Conservation (phyloP, 345 rosid genomes). For the Pistacia integerrima region DNA sequence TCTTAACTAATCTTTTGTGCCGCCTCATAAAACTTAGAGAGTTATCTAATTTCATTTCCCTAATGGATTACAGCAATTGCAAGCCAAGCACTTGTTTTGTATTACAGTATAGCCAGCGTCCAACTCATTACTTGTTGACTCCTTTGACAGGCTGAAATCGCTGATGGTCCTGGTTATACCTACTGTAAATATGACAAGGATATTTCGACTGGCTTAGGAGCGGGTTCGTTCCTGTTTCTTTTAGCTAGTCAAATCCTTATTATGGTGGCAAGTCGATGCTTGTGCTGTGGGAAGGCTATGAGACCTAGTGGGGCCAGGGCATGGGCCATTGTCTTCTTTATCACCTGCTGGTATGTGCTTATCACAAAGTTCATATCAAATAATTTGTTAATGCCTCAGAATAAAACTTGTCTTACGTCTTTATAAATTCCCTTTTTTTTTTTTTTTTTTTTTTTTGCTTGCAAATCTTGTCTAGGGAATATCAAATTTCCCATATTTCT, state of each 20-base stretch:
- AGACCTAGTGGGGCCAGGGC: conserved; percentile 76
- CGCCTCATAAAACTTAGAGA: background rate
- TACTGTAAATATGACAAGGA: conserved; percentile 80
- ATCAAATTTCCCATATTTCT: background rate
- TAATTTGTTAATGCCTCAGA: background rate
- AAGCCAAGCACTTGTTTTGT: background rate
- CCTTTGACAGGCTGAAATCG: conserved; percentile 42
- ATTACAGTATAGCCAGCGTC: background rate
- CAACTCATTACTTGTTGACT: conserved; percentile 6
- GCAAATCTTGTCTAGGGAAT: background rate
- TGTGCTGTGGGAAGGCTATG: conserved; percentile 83
- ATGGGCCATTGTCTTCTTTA: conserved; percentile 75
- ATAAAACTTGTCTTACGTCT: background rate
- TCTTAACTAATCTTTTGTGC: no score
- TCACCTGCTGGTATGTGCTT: conserved; percentile 67
- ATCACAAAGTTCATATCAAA: background rate
- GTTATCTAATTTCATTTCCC: conserved; percentile 7
- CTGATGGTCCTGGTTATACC: conserved; percentile 21
- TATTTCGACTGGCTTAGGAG: conserved; percentile 77
- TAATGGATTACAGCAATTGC: background rate
- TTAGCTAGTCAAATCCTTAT: conserved; percentile 68
- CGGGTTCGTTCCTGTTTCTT: conserved; percentile 63
- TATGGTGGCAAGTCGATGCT: conserved; percentile 68
- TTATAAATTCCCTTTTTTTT: background rate
- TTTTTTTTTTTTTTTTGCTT: background rate